Base-by-base conservation (phyloP, 768 basidiomycete species). In the Inosperma sp. region DNA sequence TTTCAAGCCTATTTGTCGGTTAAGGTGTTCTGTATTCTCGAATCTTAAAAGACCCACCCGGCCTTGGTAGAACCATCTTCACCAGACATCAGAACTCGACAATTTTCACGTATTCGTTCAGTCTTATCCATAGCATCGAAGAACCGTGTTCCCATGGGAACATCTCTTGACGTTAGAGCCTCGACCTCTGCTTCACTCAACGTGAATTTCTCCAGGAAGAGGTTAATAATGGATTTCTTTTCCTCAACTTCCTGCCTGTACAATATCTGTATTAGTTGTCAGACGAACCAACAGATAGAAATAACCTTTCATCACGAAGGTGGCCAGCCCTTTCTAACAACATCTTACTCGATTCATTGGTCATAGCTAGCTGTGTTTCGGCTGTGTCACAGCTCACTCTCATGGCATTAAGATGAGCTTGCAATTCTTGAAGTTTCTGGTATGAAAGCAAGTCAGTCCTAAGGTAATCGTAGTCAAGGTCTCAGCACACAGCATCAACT, bases 121-220 rank as follows among this genome's bases (percentile, higher is more conserved):
- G 89, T 84, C 62, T 87, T 87, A 66, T 91, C 87, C 83, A 98
- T 88, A 0, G 89, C 88, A 3, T 76, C 69, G 64, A 97, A 98
- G 60, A 99, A 85, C 2, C 72, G 73, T 5, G 73, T 64, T 0
- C 86, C 86, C 14, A 96, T 75, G 5, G 86, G 79, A 4, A 93
- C 77, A 25, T 94, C 86, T 30, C 91, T 72, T 8, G 89, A 91
- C 0, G 81, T 82, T 31, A 99, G 73, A 0, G 85, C 81, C 25
- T 85, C 80, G 1, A 79, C 68, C 61, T 97, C 93, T 10, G 77
- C 73, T 2, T 86, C 78, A 3, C 69, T 79, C 12, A 98, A 80
- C 1, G 93, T 96, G 67, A 98, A 99, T 2, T 87, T 82, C 0
- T 77, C 67, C 19, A 99, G 79, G 68, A 99, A 97, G 10, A 87